Conservation (phyloP, 352 stramenopile genomes). For the Thalassiosira exigua region DNA sequence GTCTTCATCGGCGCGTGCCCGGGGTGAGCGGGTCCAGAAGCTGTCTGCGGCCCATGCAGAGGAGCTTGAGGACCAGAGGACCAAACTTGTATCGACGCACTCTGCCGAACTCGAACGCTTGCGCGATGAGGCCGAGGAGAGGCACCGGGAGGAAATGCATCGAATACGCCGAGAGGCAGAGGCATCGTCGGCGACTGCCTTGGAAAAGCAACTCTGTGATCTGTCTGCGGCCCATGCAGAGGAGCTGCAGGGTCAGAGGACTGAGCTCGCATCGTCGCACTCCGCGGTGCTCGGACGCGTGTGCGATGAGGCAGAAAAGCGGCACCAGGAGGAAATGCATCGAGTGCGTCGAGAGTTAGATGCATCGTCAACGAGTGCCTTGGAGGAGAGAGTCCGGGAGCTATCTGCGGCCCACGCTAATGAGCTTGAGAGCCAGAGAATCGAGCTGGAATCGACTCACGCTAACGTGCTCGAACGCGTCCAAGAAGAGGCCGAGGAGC, state of each 20-base stretch:
- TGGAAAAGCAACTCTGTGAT: not conserved
- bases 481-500: too few relatives aligned
- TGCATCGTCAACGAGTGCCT: not conserved
- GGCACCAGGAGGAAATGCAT: not conserved
- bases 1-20: slow-evolving; percentile 10
- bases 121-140: slow-evolving; percentile 9
- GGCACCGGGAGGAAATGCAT: slow-evolving; percentile 1
- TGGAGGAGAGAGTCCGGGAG: too few relatives aligned
- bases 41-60: slow-evolving; percentile 3
- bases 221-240: slow-evolving; percentile 12
- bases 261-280: slow-evolving; percentile 1
- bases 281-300: not conserved
- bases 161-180: slow-evolving; percentile 4
- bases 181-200: slow-evolving; percentile 10
- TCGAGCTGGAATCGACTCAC: too few relatives aligned
- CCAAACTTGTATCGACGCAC: too few relatives aligned
- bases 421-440: too few relatives aligned
- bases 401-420: too few relatives aligned
- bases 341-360: not conserved
- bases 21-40: not conserved
- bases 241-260: not conserved
- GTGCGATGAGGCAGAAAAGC: not conserved
- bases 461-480: too few relatives aligned
- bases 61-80: too few relatives aligned
- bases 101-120: slow-evolving; percentile 26